Evolutionary conservation across 225 moss, liverwort and hornwort species (phyloP), one percentile per base, ranked within the genome.

Genomic region (Asterella californica): DNA sequence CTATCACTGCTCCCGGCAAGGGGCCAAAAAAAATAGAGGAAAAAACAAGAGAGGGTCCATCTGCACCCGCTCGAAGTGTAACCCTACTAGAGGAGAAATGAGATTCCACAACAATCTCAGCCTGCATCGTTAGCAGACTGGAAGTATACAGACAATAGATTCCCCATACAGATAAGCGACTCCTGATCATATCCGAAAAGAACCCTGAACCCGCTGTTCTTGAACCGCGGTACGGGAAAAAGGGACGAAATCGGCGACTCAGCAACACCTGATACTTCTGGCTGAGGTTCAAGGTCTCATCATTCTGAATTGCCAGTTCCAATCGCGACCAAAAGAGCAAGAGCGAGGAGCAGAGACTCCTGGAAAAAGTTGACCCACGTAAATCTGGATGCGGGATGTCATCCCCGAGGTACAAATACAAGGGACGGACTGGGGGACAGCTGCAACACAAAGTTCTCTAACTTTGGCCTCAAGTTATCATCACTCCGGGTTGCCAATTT

Each of bases 401-500:
- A 65, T 18, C 38, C 45, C 30, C 78, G 67, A 48, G 49, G 78
- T 11, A 50, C 17, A 78, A 78, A 67, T 21, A 67, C 22, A 10
- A 78, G 67, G 18, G 47, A 48, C 66, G 78, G 78, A 68, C 66
- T 78, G 55, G 78, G 78, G 0, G 78, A 78, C 52, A 78, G 57
- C 78, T 78, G 78, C 78, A 66, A 53, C 6, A 78, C 78, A 52
- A 78, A 78, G 24, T 78, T 78, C 30, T 78, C 78, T n/a, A 78
- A 33, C 52, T 78, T 78, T 22, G 78, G 78, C 66, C 64, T 66
- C 27, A 78, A 30, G 46, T 57, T 78, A n/a, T 55, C 50, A 22
- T 67, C 78, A 53, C 37, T 48, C 9, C 24, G 42, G 30, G 29
- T n/a, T 68, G 46, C 66, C 65, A 78, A 30, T 78, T 78, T 78